Percentiles rank a stretch among this genome's conserved stretches.
These are phyloP conservation scores for Soucietia sequanensis DNA, from an alignment of 805 yeast species.

Conservation along the genomic window DNA sequence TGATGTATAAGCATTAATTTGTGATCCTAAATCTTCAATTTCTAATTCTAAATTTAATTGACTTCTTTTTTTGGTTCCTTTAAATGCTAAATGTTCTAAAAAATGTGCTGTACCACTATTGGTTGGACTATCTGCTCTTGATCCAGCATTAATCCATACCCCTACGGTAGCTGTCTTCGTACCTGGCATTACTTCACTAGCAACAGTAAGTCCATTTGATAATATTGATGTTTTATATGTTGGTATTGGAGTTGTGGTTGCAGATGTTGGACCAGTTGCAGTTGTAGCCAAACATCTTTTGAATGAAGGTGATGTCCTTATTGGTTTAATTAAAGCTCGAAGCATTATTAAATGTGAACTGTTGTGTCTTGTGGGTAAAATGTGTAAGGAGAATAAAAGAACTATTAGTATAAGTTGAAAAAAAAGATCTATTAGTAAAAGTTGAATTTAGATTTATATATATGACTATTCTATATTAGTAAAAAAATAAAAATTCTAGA, in stretches of 20 bases:
- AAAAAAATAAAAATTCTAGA: background rate
- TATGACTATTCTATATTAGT: background rate
- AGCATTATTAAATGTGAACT: background rate
- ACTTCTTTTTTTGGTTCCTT: conserved; percentile 81
- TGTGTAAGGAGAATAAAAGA: no score
- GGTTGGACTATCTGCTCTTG: conserved; percentile 86
- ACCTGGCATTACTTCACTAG: conserved; percentile 83
- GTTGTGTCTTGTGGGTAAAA: background rate
- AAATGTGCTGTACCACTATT: conserved; percentile 97
- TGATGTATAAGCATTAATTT: conserved; percentile 96
- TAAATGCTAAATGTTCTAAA: conserved; percentile 93
- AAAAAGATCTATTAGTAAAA: no score
- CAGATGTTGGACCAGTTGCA: conserved; percentile 2
- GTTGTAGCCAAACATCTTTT: conserved; percentile 6
- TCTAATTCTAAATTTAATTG: conserved; percentile 86
- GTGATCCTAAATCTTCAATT: conserved; percentile 95
- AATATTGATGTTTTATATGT: conserved; percentile 62
- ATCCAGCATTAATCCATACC: conserved; percentile 98
- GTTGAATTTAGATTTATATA: background rate
- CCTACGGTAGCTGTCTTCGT: conserved; percentile 96
- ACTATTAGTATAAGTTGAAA: no score
- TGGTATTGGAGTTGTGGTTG: conserved; percentile 14
- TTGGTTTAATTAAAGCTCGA: background rate
- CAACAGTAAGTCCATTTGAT: conserved; percentile 92
- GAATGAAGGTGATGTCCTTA: background rate